Conservation (phyloP, 2,329 filamentous ascomycete species). For the Fusarium sp. region DNA sequence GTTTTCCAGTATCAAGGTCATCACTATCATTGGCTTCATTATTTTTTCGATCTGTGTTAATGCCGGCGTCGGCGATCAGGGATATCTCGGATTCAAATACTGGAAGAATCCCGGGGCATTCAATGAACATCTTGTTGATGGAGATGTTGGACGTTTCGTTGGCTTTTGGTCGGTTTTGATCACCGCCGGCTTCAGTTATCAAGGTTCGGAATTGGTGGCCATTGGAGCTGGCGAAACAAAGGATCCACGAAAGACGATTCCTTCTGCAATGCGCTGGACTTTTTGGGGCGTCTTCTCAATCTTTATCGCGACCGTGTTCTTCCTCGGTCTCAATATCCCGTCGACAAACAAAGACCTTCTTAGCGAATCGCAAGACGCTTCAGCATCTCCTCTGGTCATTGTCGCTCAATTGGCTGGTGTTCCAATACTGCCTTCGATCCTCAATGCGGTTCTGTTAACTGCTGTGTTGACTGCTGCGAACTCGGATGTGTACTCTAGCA, state of each 20-base stretch:
- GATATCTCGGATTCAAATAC: constrained; percentile 55
- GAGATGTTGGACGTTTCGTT: constrained; percentile 64
- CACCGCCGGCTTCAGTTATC: constrained; percentile 59
- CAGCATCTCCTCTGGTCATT: constrained; percentile 72
- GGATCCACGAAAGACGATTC: constrained; percentile 48
- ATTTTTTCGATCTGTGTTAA: constrained; percentile 60
- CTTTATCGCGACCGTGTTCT: constrained; percentile 25
- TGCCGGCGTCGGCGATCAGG: constrained; percentile 65
- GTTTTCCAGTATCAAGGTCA: constrained; percentile 70
- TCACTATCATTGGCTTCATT: constrained; percentile 68
- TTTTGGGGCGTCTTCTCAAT: constrained; percentile 42
- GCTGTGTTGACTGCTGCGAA: constrained; percentile 73
- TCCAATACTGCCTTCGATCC: constrained; percentile 69
- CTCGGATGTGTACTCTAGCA: constrained; percentile 73
- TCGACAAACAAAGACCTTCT: constrained; percentile 60
- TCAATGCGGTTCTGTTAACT: constrained; percentile 75
- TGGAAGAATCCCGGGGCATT: constrained; percentile 59
- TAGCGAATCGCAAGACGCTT: constrained; percentile 62
- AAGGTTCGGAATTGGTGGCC: constrained; percentile 46
- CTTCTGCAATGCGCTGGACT: constrained; percentile 47
- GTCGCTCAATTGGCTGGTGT: constrained; percentile 76
- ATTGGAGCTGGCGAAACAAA: constrained; percentile 50
- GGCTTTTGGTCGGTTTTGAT: constrained; percentile 70
- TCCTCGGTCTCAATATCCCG: constrained; percentile 20
- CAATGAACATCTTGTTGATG: constrained; percentile 60